Conservation (phyloP, 805 yeast species). For the Candida xiaguanensis region DNA sequence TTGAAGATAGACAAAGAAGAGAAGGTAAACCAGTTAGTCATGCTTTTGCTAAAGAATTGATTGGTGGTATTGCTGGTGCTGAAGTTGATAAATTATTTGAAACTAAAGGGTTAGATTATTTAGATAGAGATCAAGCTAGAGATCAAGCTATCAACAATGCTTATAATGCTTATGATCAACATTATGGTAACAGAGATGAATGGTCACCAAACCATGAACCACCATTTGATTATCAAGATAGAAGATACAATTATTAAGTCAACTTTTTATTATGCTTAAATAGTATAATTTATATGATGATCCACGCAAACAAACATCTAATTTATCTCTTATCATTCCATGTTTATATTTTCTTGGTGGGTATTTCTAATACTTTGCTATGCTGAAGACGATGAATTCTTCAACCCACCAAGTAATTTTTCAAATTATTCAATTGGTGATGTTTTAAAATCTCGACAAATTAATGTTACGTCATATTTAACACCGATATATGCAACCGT, state of each 20-base stretch:
- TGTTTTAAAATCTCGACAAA: constrained; percentile 19
- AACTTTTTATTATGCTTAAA: neutral
- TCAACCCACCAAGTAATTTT: constrained; percentile 19
- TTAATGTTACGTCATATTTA: constrained; percentile 19
- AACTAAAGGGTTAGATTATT: constrained; percentile 30
- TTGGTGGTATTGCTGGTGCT: constrained; percentile 28
- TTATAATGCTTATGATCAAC: constrained; percentile 21
- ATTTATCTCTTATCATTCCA: neutral
- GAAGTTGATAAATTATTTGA: constrained; percentile 32
- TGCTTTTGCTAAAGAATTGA: constrained; percentile 25
- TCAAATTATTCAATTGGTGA: constrained; percentile 19
- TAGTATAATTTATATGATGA: constrained; percentile 1
- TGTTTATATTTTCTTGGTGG: constrained; percentile 1
- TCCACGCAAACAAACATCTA: neutral
- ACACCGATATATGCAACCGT: constrained; percentile 16
- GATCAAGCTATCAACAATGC: constrained; percentile 21
- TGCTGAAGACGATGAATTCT: constrained; percentile 18
- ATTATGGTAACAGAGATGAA: constrained; percentile 22
- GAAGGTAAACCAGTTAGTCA: constrained; percentile 31
- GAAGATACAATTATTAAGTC: constrained; percentile 2
- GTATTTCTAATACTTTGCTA: neutral
- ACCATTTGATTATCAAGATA: constrained; percentile 22
- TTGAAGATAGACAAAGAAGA: constrained; percentile 28
- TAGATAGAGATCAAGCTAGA: constrained; percentile 23
- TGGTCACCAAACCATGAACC: constrained; percentile 26